These are phyloP conservation scores for Lactarius trivialis DNA, from an alignment of 768 basidiomycete species.

Conservation along the genomic window DNA sequence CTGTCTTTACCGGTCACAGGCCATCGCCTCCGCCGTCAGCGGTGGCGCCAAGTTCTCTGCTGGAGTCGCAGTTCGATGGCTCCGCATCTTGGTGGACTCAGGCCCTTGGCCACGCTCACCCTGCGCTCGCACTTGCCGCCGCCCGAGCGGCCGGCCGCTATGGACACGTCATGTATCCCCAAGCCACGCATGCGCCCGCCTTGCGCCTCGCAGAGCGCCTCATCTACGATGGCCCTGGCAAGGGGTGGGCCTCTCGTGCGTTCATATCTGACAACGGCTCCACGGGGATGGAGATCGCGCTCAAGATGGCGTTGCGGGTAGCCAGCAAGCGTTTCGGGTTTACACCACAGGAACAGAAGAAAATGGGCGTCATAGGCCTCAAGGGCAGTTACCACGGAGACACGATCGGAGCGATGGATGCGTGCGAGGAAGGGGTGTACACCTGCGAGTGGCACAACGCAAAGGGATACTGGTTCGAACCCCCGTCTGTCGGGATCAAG, in stretches of 20 bases:
- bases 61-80: slow-evolving; percentile 70
- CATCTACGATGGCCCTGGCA: slow-evolving; percentile 68
- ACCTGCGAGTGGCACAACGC: slow-evolving; percentile 95
- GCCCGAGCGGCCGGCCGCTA: slow-evolving; percentile 89
- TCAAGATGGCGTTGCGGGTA: slow-evolving; percentile 92
- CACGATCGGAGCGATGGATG: slow-evolving; percentile 97
- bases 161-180: slow-evolving; percentile 95
- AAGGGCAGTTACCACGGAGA: slow-evolving; percentile 96
- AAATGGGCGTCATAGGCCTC: slow-evolving; percentile 75
- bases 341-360: slow-evolving; percentile 35
- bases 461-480: slow-evolving; percentile 90
- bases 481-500: slow-evolving; percentile 69
- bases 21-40: slow-evolving; percentile 18
- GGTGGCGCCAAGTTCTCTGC: slow-evolving; percentile 32
- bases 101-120: slow-evolving; percentile 75
- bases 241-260: slow-evolving; percentile 84
- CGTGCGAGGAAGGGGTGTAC: slow-evolving; percentile 85
- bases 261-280: slow-evolving; percentile 96
- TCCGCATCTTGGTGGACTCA: slow-evolving; percentile 99
- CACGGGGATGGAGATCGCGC: slow-evolving; percentile 93
- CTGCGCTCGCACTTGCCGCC: slow-evolving; percentile 75
- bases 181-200: slow-evolving; percentile 81
- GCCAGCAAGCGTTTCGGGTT: slow-evolving; percentile 41
- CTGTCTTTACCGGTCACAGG: slow-evolving; percentile 44
- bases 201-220: slow-evolving; percentile 77